Base-by-base conservation (phyloP, 148 eudicot species). In the Dysphania ambrosioides region DNA sequence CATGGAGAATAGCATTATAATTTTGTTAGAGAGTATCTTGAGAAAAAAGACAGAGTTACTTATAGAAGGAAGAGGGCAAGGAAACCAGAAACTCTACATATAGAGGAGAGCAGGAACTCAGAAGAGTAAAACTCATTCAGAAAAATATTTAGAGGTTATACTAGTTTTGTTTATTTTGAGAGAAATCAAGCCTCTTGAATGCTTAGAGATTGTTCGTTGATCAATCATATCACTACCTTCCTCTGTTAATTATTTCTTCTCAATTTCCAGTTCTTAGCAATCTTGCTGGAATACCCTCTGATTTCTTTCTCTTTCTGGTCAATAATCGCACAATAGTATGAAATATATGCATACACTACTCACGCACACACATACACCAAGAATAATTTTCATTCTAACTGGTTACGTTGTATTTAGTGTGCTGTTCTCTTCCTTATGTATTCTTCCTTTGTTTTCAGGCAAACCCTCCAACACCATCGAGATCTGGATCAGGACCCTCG, bases 401-500 rank as follows among this genome's bases (percentile, higher is more conserved):
- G 40, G 13, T 24, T 56, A 24, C 53, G 16, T 47, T 13, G 5
- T 47, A 27, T 7, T 15, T 60, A 24, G 15, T 73, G 30, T 47
- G 32, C 29, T 51, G 23, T 51, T 34, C 49, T 42, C 60, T 67
- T 35, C 47, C 41, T 24, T 44, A 38, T 66, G 61, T 56, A 10
- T n/a, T 76, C 75, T 64, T n/a, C 31, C 31, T 68, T 75, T 85
- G 63, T 76, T 77, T 75, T 72, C 83, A 93, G 98, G 51, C 87
- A 78, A 83, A 87, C 77, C 82, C 86, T 77, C 85, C 92, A 70
- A 76, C 85, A 44, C 87, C 88, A 35, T 78, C 90, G 71, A 84
- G 87, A 75, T 79, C 90, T 82, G 89, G 98, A 73, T 93, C 94
- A 76, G 98, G 94, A 81, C 87, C 89, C 58, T 89, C 98, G 47